A percentile compares a stretch with the other conserved stretches of the same genome.
phyloP scores from a whole-genome alignment of 768 basidiomycete genomes.

The Boletus subparvulus region DNA sequence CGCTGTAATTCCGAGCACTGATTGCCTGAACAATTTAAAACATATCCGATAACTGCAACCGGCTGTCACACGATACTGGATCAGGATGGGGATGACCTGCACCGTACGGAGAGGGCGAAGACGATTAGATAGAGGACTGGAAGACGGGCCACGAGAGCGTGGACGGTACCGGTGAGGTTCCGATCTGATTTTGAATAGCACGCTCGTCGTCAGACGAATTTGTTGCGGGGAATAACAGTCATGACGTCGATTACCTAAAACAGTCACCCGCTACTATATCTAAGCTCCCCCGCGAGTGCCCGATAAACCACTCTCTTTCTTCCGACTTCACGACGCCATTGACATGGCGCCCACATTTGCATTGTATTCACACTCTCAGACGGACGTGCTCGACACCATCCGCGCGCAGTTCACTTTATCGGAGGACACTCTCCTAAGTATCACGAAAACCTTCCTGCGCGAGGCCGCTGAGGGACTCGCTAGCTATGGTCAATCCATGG shows the following conservation, averaged over 20 bases:
- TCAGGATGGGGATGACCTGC: no score
- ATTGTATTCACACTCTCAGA: conserved; percentile 41
- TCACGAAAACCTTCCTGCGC: conserved; percentile 76
- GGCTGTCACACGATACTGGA: no score
- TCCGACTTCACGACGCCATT: neutral
- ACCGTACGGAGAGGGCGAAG: no score
- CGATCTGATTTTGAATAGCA: no score
- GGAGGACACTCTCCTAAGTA: conserved; percentile 57
- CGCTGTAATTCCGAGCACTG: no score
- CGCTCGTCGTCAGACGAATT: no score
- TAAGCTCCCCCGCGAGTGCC: neutral
- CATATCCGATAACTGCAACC: no score
- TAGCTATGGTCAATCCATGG: conserved; percentile 77
- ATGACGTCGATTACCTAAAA: conserved; percentile 14
- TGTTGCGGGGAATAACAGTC: no score
- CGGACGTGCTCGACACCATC: conserved; percentile 60
- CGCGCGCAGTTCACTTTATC: conserved; percentile 71
- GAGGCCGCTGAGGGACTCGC: conserved; percentile 77
- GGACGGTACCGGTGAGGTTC: no score
- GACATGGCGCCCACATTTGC: conserved; percentile 42
- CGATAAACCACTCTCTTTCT: neutral
- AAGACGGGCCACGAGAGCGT: no score
- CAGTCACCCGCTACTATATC: neutral
- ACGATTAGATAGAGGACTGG: no score
- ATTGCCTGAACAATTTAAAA: no score